Conservation (phyloP, 2,329 filamentous ascomycete species). For the Dactylonectria macrodidyma region DNA sequence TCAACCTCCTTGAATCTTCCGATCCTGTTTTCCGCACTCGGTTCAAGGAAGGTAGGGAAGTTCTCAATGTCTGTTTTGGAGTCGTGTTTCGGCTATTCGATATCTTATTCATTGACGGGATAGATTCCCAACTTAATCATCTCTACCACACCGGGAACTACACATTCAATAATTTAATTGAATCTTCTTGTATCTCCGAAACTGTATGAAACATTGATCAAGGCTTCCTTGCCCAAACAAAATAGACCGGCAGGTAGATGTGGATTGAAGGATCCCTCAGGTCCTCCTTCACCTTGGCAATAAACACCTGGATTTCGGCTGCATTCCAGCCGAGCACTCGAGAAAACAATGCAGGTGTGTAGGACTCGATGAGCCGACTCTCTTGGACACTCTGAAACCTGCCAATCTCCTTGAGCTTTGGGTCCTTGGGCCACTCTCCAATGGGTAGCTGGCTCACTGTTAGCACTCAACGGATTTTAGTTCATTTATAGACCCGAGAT, state of each 20-base stretch:
- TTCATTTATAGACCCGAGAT: background rate
- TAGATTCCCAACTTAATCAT: too few relatives aligned
- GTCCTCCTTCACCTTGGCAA: background rate
- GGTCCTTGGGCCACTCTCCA: background rate
- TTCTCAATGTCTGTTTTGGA: too few relatives aligned
- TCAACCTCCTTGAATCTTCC: background rate
- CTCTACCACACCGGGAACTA: too few relatives aligned
- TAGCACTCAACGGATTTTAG: background rate
- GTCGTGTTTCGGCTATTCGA: too few relatives aligned
- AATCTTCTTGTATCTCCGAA: too few relatives aligned
- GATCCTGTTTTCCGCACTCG: background rate
- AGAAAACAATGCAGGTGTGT: background rate
- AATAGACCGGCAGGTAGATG: background rate
- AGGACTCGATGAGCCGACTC: background rate
- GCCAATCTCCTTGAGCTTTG: background rate
- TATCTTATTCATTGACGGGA: too few relatives aligned
- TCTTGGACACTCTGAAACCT: background rate
- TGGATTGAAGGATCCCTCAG: background rate
- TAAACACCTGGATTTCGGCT: background rate
- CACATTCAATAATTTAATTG: too few relatives aligned
- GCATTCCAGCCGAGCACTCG: background rate
- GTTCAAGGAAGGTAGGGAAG: background rate
- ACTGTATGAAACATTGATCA: background rate
- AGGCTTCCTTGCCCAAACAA: background rate
- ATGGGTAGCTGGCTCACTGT: background rate